phyloP scores from a whole-genome alignment of 2,329 filamentous ascomycete species.

The Penicillium sp. region DNA sequence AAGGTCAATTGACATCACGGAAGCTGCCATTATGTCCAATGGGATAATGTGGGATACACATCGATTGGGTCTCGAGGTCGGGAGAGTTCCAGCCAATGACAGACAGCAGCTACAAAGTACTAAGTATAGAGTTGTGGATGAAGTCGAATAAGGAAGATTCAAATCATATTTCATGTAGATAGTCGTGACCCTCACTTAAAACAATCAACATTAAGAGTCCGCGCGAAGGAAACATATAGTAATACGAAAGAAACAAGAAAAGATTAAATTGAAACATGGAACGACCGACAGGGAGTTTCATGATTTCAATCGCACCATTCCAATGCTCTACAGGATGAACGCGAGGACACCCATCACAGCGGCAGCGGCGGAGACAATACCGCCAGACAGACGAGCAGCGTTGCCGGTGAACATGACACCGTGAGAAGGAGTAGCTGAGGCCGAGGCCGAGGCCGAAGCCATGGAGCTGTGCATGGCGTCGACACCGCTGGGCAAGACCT shows the following conservation, averaged over 20 bases:
- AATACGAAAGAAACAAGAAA: slow-evolving; percentile 7
- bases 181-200: slow-evolving; percentile 3
- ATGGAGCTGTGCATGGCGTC: slow-evolving; percentile 43
- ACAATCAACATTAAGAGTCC: slow-evolving; percentile 10
- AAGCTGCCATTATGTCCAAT: background rate
- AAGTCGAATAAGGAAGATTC: background rate
- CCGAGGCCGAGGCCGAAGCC: slow-evolving; percentile 32
- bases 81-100: background rate
- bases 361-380: slow-evolving; percentile 20
- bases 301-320: background rate
- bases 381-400: slow-evolving; percentile 20
- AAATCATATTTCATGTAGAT: slow-evolving; percentile 8
- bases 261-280: slow-evolving; percentile 1
- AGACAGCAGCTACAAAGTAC: background rate
- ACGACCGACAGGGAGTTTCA: slow-evolving; percentile 10
- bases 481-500: slow-evolving; percentile 42
- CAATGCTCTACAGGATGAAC: slow-evolving; percentile 23
- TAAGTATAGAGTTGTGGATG: background rate
- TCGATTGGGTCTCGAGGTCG: background rate
- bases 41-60: background rate
- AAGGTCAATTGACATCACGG: background rate
- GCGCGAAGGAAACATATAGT: slow-evolving; percentile 1
- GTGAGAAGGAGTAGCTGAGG: slow-evolving; percentile 12
- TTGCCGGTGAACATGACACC: slow-evolving; percentile 24
- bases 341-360: slow-evolving; percentile 28